Percentiles rank a stretch among this genome's conserved stretches.
These are phyloP conservation scores for Oryza punctata DNA, from an alignment of 176 grass and related monocot species.

Conservation along the genomic window DNA sequence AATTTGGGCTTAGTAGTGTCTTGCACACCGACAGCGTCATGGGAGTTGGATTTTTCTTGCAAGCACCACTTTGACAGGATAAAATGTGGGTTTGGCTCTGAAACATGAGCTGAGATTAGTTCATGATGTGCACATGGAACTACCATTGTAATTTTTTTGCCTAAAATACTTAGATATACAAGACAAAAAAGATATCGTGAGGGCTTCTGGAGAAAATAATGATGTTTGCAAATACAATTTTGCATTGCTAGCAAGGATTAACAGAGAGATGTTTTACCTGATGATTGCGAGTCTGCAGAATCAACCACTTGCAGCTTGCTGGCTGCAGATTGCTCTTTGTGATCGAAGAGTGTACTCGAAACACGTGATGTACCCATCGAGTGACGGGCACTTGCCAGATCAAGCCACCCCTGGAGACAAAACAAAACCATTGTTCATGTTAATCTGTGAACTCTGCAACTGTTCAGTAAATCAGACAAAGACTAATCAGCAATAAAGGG, in stretches of 20 bases:
- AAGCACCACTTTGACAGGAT: conserved; percentile 69
- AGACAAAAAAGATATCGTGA: not conserved
- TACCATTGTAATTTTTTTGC: conserved; percentile 6
- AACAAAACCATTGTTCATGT: conserved; percentile 13
- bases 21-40: conserved; percentile 21
- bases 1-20: conserved; percentile 48
- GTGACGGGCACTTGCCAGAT: conserved; percentile 85
- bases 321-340: conserved; percentile 79
- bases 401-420: conserved; percentile 82
- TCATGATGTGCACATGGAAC: not conserved
- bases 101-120: conserved; percentile 30
- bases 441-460: conserved; percentile 19
- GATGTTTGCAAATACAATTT: not conserved
- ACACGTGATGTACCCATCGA: conserved; percentile 80
- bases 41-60: conserved; percentile 40
- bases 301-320: conserved; percentile 67
- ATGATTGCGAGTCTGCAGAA: conserved; percentile 28
- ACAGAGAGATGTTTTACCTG: conserved; percentile 46
- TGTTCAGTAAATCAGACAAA: not conserved
- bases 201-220: not conserved
- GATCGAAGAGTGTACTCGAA: conserved; percentile 73
- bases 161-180: not conserved
- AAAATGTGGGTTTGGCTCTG: conserved; percentile 61
- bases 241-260: not conserved
- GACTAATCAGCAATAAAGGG: not conserved